Evolutionary conservation across 1,139 yeast species (phyloP), one percentile per base, ranked within the genome.

Genomic region (Wickerhamomyces sp.): DNA sequence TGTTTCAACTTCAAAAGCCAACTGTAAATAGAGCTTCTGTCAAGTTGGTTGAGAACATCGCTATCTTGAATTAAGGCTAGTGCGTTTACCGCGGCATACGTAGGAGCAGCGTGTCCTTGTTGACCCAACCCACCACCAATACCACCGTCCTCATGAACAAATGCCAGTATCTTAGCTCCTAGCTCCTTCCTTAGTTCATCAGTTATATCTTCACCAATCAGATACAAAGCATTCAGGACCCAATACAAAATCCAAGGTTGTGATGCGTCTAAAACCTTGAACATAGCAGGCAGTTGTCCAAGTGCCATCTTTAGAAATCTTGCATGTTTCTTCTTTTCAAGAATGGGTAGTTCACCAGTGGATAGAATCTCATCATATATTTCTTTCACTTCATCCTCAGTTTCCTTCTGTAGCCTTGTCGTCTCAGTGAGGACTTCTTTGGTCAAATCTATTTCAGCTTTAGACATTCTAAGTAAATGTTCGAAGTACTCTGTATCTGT

Each of bases 231-330:
- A 54, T 87, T 88, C 27, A 74, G 51, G 3, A 82, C 60, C 98
- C 98, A 91, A 57, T 85, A 89, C 3, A 83, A 44, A 57, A 91
- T 62, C 98, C 98, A 93, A 0, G 95, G 80, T 43, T 84, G 89
- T 17, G 94, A 84, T 0, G 96, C 91, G 58, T 91, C 97, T 31
- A 86, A 64, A 0, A 61, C 55, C 12, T 44, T 65, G 61, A 32
- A 62, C 58, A 58, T 68, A 72, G 29, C 59, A 51, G 62, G 53
- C 5, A 66, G 55, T 3, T 57, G 47, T 0, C 88, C 83, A 20
- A 84, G 66, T 20, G 68, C 64, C 20, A 55, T 58, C 16, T 41
- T 46, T 17, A 84, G 59, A 30, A 68, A 65, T 18, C 55, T 45
- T 15, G 58, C 50, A 45, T 65, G 80, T 36, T 44, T 46, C 17